Evolutionary conservation across 1,139 yeast genomes (phyloP).

Genomic region (Candida sojae): DNA sequence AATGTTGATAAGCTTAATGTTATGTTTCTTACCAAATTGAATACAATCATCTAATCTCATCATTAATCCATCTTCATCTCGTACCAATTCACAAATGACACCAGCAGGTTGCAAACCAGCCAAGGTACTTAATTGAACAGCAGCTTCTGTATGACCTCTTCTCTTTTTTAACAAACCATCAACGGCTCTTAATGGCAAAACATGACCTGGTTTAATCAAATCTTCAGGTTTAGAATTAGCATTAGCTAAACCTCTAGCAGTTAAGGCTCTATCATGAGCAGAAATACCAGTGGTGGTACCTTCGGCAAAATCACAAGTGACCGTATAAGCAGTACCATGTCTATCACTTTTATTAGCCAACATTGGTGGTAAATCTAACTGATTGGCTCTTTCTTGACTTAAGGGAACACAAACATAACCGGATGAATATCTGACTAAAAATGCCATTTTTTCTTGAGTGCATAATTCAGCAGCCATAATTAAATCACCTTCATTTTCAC

Average conservation of each 20-base stretch:
- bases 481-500: slow-evolving; percentile 98
- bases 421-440: slow-evolving; percentile 81
- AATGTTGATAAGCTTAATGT: slow-evolving; percentile 76
- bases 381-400: slow-evolving; percentile 74
- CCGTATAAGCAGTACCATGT: slow-evolving; percentile 96
- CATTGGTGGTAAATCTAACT: slow-evolving; percentile 81
- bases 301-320: slow-evolving; percentile 78
- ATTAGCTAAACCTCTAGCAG: slow-evolving; percentile 72
- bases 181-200: slow-evolving; percentile 88
- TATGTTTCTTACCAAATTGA: slow-evolving; percentile 61
- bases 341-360: slow-evolving; percentile 66
- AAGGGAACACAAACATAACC: slow-evolving; percentile 96
- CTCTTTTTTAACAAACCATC: slow-evolving; percentile 81
- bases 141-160: slow-evolving; percentile 98
- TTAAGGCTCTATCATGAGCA: slow-evolving; percentile 90
- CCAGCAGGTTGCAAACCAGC: slow-evolving; percentile 85
- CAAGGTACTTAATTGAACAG: slow-evolving; percentile 80
- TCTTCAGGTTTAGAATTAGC: slow-evolving; percentile 56
- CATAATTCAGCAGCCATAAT: slow-evolving; percentile 84
- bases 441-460: slow-evolving; percentile 91
- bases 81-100: slow-evolving; percentile 90
- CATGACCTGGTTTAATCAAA: slow-evolving; percentile 90
- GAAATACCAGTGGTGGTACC: slow-evolving; percentile 98
- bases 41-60: slow-evolving; percentile 89
- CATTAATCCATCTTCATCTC: slow-evolving; percentile 94